Evolutionary conservation across 176 grass and related monocot species (phyloP).

Genomic region (Oryza officinalis): DNA sequence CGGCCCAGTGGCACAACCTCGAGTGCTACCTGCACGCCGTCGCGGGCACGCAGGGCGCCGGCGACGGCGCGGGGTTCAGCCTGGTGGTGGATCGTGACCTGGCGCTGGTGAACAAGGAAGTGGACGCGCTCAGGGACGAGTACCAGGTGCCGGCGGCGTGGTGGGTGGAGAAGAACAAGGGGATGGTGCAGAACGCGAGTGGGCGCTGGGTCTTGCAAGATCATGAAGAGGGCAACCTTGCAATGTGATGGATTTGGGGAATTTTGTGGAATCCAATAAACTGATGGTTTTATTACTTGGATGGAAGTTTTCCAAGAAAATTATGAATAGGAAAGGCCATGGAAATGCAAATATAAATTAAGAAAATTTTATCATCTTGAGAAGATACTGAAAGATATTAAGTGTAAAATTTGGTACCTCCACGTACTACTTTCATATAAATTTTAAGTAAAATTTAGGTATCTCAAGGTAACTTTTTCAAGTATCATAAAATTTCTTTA

Average conservation of each 20-base stretch:
- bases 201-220: slow-evolving; percentile 69
- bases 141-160: slow-evolving; percentile 64
- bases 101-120: slow-evolving; percentile 74
- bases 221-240: slow-evolving; percentile 71
- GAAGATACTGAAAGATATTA: too few relatives aligned
- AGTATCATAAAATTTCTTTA: too few relatives aligned
- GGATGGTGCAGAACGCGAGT: slow-evolving; percentile 57
- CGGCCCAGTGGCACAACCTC: slow-evolving; percentile 63
- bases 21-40: slow-evolving; percentile 83
- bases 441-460: too few relatives aligned
- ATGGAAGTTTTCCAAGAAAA: neutral
- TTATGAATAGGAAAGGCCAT: too few relatives aligned
- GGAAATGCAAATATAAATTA: neutral
- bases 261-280: neutral
- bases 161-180: slow-evolving; percentile 73
- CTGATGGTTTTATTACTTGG: neutral
- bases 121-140: slow-evolving; percentile 66
- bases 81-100: slow-evolving; percentile 70
- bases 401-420: too few relatives aligned
- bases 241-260: neutral
- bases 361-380: too few relatives aligned
- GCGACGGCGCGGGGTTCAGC: slow-evolving; percentile 36
- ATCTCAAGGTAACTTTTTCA: too few relatives aligned
- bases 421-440: too few relatives aligned
- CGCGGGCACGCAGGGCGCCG: slow-evolving; percentile 63